Conservation (phyloP, 2,329 filamentous ascomycete genomes). For the Aspergillus sp. region DNA sequence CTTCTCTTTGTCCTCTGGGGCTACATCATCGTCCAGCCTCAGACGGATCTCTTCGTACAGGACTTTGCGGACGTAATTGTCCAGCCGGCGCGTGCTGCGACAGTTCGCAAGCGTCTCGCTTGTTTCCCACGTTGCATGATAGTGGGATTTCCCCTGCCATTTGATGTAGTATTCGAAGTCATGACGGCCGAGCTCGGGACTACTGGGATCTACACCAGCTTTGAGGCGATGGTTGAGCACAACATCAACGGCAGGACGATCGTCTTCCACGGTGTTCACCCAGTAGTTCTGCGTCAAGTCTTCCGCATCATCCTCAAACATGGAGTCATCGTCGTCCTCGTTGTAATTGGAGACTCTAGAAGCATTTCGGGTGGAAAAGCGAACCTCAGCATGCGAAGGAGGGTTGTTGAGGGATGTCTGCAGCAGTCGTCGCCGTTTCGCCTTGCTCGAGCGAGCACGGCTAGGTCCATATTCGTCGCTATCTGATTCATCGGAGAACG, state of each 20-base stretch:
- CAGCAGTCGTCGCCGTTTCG: conserved; percentile 68
- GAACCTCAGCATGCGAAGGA: conserved; percentile 70
- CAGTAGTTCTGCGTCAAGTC: conserved; percentile 67
- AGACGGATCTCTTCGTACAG: conserved; percentile 78
- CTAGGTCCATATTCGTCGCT: conserved; percentile 75
- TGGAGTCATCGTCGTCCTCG: conserved; percentile 61
- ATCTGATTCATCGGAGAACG: conserved; percentile 67
- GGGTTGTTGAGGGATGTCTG: conserved; percentile 63
- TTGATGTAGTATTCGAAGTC: conserved; percentile 93
- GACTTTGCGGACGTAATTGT: conserved; percentile 89
- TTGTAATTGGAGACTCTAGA: conserved; percentile 71
- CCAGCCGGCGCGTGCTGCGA: conserved; percentile 81
- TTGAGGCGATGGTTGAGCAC: conserved; percentile 82
- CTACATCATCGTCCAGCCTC: conserved; percentile 68
- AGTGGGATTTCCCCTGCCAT: conserved; percentile 93
- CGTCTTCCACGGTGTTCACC: conserved; percentile 66
- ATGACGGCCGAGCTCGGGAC: conserved; percentile 44
- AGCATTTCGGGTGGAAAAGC: conserved; percentile 85
- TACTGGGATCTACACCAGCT: conserved; percentile 56
- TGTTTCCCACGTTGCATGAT: conserved; percentile 93
- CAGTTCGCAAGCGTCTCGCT: conserved; percentile 70
- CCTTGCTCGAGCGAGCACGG: conserved; percentile 69
- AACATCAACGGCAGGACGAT: conserved; percentile 81
- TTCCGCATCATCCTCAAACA: conserved; percentile 58
- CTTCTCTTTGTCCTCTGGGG: conserved; percentile 84